Evolutionary conservation across 768 basidiomycete genomes (phyloP).

Genomic region (Mycena amicta): DNA sequence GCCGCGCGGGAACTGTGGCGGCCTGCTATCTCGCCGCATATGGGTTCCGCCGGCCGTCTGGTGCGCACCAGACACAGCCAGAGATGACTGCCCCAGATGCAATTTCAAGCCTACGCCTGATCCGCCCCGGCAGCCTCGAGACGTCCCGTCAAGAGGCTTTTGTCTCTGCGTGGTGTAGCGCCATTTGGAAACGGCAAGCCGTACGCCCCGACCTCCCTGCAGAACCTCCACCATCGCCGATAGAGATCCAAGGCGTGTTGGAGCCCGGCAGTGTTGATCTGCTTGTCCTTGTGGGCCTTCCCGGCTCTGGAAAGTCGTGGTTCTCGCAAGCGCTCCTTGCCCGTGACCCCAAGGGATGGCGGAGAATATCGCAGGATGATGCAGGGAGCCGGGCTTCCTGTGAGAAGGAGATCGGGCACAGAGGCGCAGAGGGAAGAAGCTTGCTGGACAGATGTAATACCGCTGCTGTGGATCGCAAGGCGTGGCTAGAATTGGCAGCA

Average conservation of each 20-base stretch:
- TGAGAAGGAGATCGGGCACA: conserved; percentile 51
- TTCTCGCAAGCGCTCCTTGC: conserved; percentile 50
- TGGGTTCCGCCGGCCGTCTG: conserved; percentile 49
- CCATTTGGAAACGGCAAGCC: conserved; percentile 59
- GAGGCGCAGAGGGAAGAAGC: conserved; percentile 36
- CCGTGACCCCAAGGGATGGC: conserved; percentile 47
- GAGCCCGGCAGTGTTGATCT: conserved; percentile 39
- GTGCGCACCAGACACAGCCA: conserved; percentile 44
- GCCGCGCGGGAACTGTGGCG: conserved; percentile 61
- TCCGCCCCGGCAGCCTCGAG: conserved; percentile 62
- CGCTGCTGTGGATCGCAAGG: conserved; percentile 45
- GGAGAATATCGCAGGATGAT: conserved; percentile 58
- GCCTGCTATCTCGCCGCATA: conserved; percentile 62
- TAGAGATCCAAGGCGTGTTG: conserved; percentile 46
- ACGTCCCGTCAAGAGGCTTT: conserved; percentile 58
- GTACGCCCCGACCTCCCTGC: conserved; percentile 51
- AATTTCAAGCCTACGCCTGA: conserved; percentile 45
- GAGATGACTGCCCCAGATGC: conserved; percentile 51
- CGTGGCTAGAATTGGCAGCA: conserved; percentile 52
- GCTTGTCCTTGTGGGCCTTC: conserved; percentile 60
- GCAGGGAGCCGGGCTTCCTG: conserved; percentile 50
- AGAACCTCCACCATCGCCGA: conserved; percentile 50
- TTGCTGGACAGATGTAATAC: conserved; percentile 64
- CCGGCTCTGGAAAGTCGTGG: conserved; percentile 65
- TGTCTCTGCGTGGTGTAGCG: conserved; percentile 58